A percentile compares a stretch with the other conserved stretches of the same genome.
Evolutionary conservation across 495 filamentous ascomycete species (phyloP).

Genomic region (Chaetomium fimeti): DNA sequence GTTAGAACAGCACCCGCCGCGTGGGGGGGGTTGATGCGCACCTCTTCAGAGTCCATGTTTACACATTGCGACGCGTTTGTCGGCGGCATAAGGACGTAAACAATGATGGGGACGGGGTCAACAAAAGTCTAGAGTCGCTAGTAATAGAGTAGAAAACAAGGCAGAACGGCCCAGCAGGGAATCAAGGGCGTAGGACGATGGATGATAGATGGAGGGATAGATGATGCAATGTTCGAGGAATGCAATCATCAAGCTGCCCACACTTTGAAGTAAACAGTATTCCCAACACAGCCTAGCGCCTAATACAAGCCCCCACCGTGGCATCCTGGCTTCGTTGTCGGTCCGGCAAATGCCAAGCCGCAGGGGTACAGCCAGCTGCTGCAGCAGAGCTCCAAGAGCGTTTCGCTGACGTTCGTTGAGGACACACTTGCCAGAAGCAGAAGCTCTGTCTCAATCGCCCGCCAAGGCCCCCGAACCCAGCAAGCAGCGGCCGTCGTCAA

Average conservation of each 20-base stretch:
- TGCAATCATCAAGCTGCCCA: constrained; percentile 15
- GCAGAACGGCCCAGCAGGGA: not conserved
- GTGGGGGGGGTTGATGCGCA: constrained; percentile 21
- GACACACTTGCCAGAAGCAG: constrained; percentile 20
- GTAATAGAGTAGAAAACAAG: not conserved
- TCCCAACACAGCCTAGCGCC: constrained; percentile 31
- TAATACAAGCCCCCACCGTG: not conserved
- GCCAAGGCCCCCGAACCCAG: constrained; percentile 3
- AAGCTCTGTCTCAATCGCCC: constrained; percentile 17
- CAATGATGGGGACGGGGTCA: not conserved
- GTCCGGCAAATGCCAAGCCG: constrained; percentile 20
- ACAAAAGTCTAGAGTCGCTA: no score
- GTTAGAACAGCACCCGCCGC: constrained; percentile 17
- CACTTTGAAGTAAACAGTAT: constrained; percentile 37
- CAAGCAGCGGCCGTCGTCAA: constrained; percentile 23
- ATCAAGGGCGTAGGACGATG: not conserved
- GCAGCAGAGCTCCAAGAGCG: not conserved
- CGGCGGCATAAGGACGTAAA: constrained; percentile 30
- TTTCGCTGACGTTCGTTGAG: constrained; percentile 25
- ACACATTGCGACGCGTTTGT: constrained; percentile 40
- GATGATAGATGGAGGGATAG: not conserved
- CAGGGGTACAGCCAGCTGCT: not conserved
- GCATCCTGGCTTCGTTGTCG: not conserved
- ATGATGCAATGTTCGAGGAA: not conserved
- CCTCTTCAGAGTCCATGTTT: constrained; percentile 46